A percentile compares a stretch with the other conserved stretches of the same genome.
Conservation (phyloP, 2,329 filamentous ascomycete species). For the Fusarium nanum region DNA sequence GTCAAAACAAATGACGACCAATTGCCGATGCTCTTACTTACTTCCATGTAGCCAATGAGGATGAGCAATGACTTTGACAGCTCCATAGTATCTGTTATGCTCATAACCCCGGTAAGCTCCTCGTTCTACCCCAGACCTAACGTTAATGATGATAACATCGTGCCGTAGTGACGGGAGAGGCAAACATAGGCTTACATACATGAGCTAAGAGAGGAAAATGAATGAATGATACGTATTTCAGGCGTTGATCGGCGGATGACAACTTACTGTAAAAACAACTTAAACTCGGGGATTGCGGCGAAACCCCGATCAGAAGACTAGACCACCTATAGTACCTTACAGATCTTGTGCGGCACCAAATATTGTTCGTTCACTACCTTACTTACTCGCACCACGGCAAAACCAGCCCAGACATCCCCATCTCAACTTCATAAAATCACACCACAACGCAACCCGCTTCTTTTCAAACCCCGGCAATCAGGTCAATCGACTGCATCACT, state of each 20-base stretch:
- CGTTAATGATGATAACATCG: slow-evolving; percentile 39
- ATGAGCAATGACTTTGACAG: background rate
- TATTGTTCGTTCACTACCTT: slow-evolving; percentile 1
- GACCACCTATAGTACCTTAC: background rate
- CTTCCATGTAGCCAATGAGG: slow-evolving; percentile 12
- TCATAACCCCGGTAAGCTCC: slow-evolving; percentile 35
- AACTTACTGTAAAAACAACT: background rate
- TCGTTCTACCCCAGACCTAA: slow-evolving; percentile 22
- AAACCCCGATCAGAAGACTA: slow-evolving; percentile 10
- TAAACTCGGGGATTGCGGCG: slow-evolving; percentile 10
- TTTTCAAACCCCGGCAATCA: slow-evolving; percentile 5
- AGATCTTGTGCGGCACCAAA: background rate
- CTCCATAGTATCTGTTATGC: slow-evolving; percentile 19
- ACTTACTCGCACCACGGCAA: slow-evolving; percentile 1
- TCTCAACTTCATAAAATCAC: slow-evolving; percentile 14
- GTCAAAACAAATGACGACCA: slow-evolving; percentile 38
- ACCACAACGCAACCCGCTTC: slow-evolving; percentile 21
- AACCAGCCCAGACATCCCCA: background rate
- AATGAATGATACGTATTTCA: slow-evolving; percentile 31
- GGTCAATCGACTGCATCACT: slow-evolving; percentile 18
- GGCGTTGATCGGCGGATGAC: slow-evolving; percentile 34
- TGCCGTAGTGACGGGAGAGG: slow-evolving; percentile 20
- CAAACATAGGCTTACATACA: slow-evolving; percentile 17
- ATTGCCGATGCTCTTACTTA: slow-evolving; percentile 11
- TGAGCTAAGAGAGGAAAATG: slow-evolving; percentile 26